Conservation (phyloP, 1,284 basidiomycete genomes). For the Coniferiporia weirii region DNA sequence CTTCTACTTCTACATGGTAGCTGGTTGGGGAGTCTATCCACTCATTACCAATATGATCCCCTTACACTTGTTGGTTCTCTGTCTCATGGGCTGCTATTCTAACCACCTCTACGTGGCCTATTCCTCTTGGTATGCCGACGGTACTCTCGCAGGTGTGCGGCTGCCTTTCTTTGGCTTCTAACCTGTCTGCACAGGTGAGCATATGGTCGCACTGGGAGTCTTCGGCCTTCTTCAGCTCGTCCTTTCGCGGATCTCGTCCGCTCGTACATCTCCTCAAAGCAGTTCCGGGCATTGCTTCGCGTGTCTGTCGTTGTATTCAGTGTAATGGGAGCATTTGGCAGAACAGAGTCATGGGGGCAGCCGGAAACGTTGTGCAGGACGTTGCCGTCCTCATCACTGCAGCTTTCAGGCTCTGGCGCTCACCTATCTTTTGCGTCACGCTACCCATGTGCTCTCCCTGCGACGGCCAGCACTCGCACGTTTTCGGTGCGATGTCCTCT, state of each 20-base stretch:
- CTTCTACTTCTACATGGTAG: slow-evolving; percentile 99
- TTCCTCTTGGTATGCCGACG: slow-evolving; percentile 96
- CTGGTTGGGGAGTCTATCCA: slow-evolving; percentile 99
- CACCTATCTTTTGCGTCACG: neutral
- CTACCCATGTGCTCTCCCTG: neutral
- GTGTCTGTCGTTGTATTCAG: slow-evolving; percentile 66
- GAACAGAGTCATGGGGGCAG: too few species aligned
- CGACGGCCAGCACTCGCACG: neutral
- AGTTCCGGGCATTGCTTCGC: slow-evolving; percentile 86
- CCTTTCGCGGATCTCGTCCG: slow-evolving; percentile 87
- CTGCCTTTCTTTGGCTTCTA: slow-evolving; percentile 99
- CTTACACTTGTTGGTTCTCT: slow-evolving; percentile 86
- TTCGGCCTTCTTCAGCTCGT: slow-evolving; percentile 97
- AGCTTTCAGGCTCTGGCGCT: neutral
- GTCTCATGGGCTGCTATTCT: slow-evolving; percentile 97
- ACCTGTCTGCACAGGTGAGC: slow-evolving; percentile 95
- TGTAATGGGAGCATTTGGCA: slow-evolving; percentile 70
- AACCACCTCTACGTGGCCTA: slow-evolving; percentile 92
- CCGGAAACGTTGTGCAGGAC: too few species aligned
- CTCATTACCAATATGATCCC: slow-evolving; percentile 99
- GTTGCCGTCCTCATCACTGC: neutral
- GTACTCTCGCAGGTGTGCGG: slow-evolving; percentile 97
- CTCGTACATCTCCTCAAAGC: slow-evolving; percentile 86
- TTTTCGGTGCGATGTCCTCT: neutral
- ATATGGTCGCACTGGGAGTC: slow-evolving; percentile 97